phyloP scores from a whole-genome alignment of 108 stramenopile genomes.

The Cyclotella sp. region DNA sequence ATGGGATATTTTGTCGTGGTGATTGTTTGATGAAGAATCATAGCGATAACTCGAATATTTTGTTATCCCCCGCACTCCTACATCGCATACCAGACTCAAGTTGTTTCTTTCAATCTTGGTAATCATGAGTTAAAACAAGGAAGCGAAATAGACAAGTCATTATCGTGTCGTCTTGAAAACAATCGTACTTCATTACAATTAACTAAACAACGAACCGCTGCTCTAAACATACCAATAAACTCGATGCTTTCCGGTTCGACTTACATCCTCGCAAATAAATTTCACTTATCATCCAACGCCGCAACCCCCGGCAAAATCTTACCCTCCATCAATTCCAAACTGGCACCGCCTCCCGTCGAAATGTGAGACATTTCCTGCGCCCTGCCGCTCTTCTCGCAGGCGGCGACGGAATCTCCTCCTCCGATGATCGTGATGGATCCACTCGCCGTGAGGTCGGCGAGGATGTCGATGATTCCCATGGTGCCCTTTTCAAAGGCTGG shows the following conservation, averaged over 20 bases:
- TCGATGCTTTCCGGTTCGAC: background rate
- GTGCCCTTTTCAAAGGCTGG: conserved; percentile 92
- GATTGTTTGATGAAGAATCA: no score
- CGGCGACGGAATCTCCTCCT: conserved; percentile 99
- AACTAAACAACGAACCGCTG: no score
- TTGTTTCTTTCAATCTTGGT: background rate
- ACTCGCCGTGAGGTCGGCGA: conserved; percentile 92
- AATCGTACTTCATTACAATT: no score
- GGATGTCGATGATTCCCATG: conserved; percentile 91
- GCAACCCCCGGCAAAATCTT: conserved; percentile 98
- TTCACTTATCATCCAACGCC: conserved; percentile 92
- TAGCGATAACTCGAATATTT: no score
- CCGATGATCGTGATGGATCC: conserved; percentile 98
- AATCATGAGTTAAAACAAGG: background rate
- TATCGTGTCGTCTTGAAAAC: no score
- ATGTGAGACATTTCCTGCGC: conserved; percentile 97
- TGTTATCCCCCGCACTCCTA: no score
- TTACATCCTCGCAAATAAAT: background rate
- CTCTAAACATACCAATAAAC: no score
- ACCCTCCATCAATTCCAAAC: conserved; percentile 97
- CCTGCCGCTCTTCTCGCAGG: conserved; percentile 90
- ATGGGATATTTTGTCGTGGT: background rate
- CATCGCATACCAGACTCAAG: no score
- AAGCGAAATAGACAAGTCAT: no score
- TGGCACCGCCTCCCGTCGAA: conserved; percentile 98